Conservation (phyloP, 1,139 yeast species). For the Suhomyces choctaworum region DNA sequence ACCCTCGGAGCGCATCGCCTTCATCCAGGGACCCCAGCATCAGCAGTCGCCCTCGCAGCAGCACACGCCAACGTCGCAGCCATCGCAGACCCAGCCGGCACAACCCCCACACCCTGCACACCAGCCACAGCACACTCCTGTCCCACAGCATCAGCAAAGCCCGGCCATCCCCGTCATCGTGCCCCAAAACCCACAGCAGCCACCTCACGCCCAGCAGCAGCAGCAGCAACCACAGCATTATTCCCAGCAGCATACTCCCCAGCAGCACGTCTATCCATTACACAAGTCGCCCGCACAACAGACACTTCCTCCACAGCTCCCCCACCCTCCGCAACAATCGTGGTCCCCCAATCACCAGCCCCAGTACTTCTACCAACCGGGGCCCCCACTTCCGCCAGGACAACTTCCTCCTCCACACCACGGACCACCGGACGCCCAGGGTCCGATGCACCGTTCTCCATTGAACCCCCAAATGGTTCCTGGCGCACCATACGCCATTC, state of each 20-base stretch:
- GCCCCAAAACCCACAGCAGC: constrained; percentile 18
- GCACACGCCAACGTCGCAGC: constrained; percentile 13
- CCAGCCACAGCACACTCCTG: constrained; percentile 11
- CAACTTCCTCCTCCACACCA: constrained; percentile 14
- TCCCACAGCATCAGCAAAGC: constrained; percentile 15
- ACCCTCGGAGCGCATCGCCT: constrained; percentile 43
- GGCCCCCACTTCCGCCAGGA: constrained; percentile 21
- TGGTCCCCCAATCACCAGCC: constrained; percentile 30
- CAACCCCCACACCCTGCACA: constrained; percentile 11
- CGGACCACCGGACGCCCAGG: constrained; percentile 12
- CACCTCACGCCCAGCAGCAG: no score
- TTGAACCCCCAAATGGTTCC: constrained; percentile 25
- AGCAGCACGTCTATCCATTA: constrained; percentile 19
- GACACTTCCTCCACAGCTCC: constrained; percentile 21
- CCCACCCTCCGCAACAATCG: constrained; percentile 26
- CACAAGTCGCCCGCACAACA: constrained; percentile 24
- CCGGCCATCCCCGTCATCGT: constrained; percentile 15
- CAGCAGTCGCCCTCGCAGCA: constrained; percentile 11
- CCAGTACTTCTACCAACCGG: constrained; percentile 25
- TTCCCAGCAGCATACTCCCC: constrained; percentile 17
- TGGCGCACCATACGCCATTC: constrained; percentile 25
- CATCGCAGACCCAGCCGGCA: constrained; percentile 8
- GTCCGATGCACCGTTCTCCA: constrained; percentile 22
- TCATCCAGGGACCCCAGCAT: constrained; percentile 28
- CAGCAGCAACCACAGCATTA: constrained; percentile 17